Base-by-base conservation (phyloP, 345 rosid species). In the Lepidium aucheri region DNA sequence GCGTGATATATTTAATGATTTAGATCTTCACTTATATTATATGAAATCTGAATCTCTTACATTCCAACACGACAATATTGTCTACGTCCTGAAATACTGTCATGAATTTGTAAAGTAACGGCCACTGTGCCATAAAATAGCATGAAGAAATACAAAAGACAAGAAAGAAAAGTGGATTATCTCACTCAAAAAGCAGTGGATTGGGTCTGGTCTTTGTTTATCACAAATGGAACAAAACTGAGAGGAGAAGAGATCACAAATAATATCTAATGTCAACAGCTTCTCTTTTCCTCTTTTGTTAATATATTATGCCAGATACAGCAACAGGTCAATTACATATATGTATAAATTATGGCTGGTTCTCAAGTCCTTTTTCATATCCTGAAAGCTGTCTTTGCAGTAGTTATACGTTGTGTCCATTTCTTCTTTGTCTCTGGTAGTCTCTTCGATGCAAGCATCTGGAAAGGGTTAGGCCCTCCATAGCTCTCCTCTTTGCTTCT, bases 401-500 rank as follows among this genome's bases (percentile, higher is more conserved):
- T 41, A 50, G 13, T 41, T 57, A 49, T 14, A 28, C 60, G 28
- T 41, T 67, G 72, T 5, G 62, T 67, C 73, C 42, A 73, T 5
- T 67, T 66, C 63, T 67, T 60, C 64, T 67, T 74, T 9, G 53
- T 61, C 30, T 53, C 77, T 24, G n/a, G 75, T 28, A 64, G 51
- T 76, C 78, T 85, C 76, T 75, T 72, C 2, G 80, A 49, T 3
- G 95, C 87, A 15, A 83, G 4, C 78, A 67, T 74, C 76, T 90
- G 99, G 88, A 94, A 94, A 46, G 65, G 89, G 78, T 90, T 94
- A 26, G 84, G 83, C 28, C 92, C 91, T 7, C 66, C 78, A 52
- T 83, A 81, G 39, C 53, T 34, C 24, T 76, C 82, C 68, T 72
- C 80, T 12, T 77, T 67, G 0, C 20, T 54, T 73, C 83, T 82